Conservation (phyloP, 306 rosid genomes). For the Pyrus pyrifolia region DNA sequence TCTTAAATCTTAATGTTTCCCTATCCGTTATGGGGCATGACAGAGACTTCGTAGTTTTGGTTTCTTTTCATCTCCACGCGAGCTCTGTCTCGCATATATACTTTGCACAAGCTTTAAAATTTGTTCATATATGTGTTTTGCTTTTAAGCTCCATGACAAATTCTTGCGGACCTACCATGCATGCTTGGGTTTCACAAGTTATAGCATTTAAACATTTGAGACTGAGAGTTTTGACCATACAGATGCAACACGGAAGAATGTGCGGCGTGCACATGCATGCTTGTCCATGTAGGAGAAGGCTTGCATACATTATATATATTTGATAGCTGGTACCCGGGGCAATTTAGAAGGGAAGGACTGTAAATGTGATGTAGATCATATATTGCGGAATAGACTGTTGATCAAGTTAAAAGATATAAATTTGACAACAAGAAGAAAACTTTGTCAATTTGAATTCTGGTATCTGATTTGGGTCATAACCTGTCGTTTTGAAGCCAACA, state of each 20-base stretch:
- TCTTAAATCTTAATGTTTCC: neutral
- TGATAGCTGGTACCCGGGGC: neutral
- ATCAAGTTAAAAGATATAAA: no score
- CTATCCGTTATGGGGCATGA: neutral
- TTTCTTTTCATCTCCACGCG: slow-evolving; percentile 1
- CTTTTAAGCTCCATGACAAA: neutral
- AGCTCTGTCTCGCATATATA: neutral
- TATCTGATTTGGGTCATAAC: no score
- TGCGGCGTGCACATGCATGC: neutral
- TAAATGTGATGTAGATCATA: neutral
- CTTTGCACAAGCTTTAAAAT: neutral
- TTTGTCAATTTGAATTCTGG: no score
- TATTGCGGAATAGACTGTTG: no score
- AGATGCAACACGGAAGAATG: neutral
- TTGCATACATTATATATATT: neutral
- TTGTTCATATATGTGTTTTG: neutral
- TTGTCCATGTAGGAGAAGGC: neutral
- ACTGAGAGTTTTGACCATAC: no score
- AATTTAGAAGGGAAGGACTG: neutral
- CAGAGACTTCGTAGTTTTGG: neutral
- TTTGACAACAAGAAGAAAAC: no score
- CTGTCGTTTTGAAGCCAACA: no score
- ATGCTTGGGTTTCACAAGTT: neutral
- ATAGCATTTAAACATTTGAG: neutral
- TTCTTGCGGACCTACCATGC: neutral